Evolutionary conservation across 148 eudicot species (phyloP), one percentile per base, ranked within the genome.

Genomic region (Dysphania ambrosioides): DNA sequence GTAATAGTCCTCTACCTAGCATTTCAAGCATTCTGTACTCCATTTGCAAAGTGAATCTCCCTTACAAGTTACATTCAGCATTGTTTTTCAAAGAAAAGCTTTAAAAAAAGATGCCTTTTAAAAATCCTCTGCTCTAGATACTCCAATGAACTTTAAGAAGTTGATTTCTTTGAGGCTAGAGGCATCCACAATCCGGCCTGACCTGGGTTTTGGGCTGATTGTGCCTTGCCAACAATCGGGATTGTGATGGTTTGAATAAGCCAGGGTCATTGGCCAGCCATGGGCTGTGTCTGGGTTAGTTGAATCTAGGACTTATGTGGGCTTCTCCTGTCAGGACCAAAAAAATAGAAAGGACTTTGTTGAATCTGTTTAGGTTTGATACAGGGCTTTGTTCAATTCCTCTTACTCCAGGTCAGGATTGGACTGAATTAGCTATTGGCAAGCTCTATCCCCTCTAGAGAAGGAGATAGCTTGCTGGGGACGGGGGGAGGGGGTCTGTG

Each of bases 1-100:
- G 99, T 96, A 82, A 82, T 78, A 15, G 71, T 72, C 67, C 53
- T 40, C 53, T 61, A n/a, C 75, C 42, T 80, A 27, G 32, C 34
- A 15, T 78, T 42, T 77, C 34, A 34, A 30, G 29, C 12, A 38
- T 55, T 68, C 65, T 71, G 44, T 27, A 47, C 24, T 56, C 40
- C 40, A 21, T 15, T 58, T 71, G 62, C 74, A 8, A 31, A 49
- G 32, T 5, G 49, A 72, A 24, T 42, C 15, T 0, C 19, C 24
- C 63, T 49, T 18, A 18, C 1, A 18, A 34, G n/a, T n/a, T n/a
- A n/a, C n/a, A n/a, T n/a, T 34, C 1, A 3, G 40, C 41, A 32
- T 53, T 2, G 24, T 16, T 69, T 55, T 11, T 6, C 15, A 31
- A 61, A 16, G 34, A 13, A 59, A 4, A 59, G 34, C n/a, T n/a